Conservation (phyloP, 2,329 filamentous ascomycete species). For the Sporothrix inflata region DNA sequence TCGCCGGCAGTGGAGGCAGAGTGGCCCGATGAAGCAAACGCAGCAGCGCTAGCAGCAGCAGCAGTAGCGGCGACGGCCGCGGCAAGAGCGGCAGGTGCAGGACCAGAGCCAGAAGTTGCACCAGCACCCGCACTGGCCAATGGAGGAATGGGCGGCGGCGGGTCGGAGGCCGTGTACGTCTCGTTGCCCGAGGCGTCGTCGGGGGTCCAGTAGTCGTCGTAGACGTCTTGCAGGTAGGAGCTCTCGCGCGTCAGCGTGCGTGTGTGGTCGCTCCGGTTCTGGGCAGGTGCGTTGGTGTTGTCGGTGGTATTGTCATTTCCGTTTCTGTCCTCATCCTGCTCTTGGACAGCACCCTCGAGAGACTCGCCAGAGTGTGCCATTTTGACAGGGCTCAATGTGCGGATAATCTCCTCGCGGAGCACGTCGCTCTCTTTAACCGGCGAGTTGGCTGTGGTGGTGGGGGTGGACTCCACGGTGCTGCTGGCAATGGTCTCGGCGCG, state of each 20-base stretch:
- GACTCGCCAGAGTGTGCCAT: conserved; percentile 34
- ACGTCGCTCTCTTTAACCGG: conserved; percentile 71
- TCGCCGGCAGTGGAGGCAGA: not conserved
- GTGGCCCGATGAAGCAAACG: not conserved
- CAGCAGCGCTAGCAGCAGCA: conserved; percentile 1
- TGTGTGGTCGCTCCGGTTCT: not conserved
- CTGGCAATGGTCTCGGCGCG: conserved; percentile 42
- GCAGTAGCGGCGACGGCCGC: not conserved
- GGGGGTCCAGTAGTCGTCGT: conserved; percentile 68
- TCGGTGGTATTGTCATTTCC: no score
- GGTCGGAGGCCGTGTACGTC: not conserved
- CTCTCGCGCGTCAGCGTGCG: conserved; percentile 52
- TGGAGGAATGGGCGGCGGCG: conserved; percentile 21
- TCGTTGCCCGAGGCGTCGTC: conserved; percentile 43
- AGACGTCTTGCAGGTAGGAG: conserved; percentile 66
- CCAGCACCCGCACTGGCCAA: not conserved
- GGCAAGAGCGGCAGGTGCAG: not conserved
- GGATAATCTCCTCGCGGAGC: conserved; percentile 74
- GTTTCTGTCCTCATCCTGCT: no score
- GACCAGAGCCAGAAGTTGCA: not conserved
- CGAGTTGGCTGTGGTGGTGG: conserved; percentile 44
- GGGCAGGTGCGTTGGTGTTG: not conserved
- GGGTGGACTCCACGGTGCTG: conserved; percentile 50
- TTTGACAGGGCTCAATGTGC: conserved; percentile 61
- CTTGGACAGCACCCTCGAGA: not conserved